A percentile compares a stretch with the other conserved stretches of the same genome.
phyloP scores from a whole-genome alignment of 2,329 filamentous ascomycete species.

The Trichoderma sp. region DNA sequence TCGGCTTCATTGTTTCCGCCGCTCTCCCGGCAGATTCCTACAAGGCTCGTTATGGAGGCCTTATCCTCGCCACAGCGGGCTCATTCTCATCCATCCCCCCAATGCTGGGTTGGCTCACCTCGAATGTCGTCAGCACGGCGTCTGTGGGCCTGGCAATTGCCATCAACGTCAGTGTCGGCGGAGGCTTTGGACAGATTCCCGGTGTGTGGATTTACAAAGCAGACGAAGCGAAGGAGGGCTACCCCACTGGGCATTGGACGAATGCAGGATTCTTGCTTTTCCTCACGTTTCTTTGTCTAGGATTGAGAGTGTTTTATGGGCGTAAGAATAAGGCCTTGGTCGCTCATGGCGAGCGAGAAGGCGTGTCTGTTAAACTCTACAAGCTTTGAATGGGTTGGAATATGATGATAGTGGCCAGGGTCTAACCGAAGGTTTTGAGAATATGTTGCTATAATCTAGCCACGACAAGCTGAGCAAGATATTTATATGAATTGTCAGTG shows the following conservation, averaged over 20 bases:
- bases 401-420: too few relatives aligned
- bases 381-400: slow-evolving; percentile 40
- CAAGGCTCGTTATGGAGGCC: slow-evolving; percentile 65
- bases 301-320: slow-evolving; percentile 61
- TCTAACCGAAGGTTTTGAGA: too few relatives aligned
- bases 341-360: slow-evolving; percentile 38
- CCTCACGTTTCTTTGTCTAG: slow-evolving; percentile 58
- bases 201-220: slow-evolving; percentile 76
- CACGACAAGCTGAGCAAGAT: not conserved
- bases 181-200: slow-evolving; percentile 70
- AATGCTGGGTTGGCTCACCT: slow-evolving; percentile 70
- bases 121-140: slow-evolving; percentile 67
- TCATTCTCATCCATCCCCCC: slow-evolving; percentile 72
- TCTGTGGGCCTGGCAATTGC: slow-evolving; percentile 71
- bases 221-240: slow-evolving; percentile 61
- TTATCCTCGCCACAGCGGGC: slow-evolving; percentile 69
- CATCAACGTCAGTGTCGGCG: slow-evolving; percentile 68
- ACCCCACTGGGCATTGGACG: slow-evolving; percentile 71
- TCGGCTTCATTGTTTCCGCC: slow-evolving; percentile 64
- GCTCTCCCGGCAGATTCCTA: slow-evolving; percentile 64
- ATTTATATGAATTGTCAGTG: not conserved
- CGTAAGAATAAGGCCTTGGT: slow-evolving; percentile 48
- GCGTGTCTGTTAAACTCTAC: slow-evolving; percentile 46
- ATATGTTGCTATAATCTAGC: not conserved
- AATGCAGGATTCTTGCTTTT: slow-evolving; percentile 65